Evolutionary conservation across 108 stramenopile species (phyloP).

Genomic region (Phaeodactylum tricornutum): DNA sequence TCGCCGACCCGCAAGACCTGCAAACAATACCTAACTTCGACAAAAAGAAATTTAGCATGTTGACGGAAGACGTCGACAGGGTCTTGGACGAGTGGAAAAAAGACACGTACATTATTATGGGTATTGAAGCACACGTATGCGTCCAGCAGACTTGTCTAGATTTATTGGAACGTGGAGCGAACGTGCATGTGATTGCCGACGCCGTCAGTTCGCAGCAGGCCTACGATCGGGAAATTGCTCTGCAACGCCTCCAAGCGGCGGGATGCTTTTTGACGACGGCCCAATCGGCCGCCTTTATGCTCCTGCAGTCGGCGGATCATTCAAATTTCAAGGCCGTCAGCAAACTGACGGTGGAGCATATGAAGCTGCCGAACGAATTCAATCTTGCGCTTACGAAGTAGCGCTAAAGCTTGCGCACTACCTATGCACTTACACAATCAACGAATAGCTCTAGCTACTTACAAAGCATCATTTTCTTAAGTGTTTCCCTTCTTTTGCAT

Average conservation of each 20-base stretch:
- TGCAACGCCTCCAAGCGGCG: conserved; percentile 60
- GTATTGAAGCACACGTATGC: conserved; percentile 97
- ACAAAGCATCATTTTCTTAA: neutral
- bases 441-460: neutral
- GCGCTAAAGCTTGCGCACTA: neutral
- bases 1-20: conserved; percentile 44
- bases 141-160: conserved; percentile 88
- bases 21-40: conserved; percentile 49
- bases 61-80: conserved; percentile 55
- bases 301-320: conserved; percentile 77
- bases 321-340: conserved; percentile 75
- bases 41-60: conserved; percentile 94
- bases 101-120: conserved; percentile 73
- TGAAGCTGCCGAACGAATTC: conserved; percentile 73
- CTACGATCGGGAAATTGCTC: conserved; percentile 73
- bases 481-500: neutral
- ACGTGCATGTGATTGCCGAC: conserved; percentile 87
- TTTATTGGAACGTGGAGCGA: conserved; percentile 65
- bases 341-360: conserved; percentile 76
- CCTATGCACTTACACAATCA: neutral
- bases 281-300: conserved; percentile 81
- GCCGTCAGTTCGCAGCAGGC: conserved; percentile 71
- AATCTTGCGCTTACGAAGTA: conserved; percentile 10
- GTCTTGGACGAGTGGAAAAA: conserved; percentile 32
- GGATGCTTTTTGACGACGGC: conserved; percentile 80